Evolutionary conservation across 1,284 basidiomycete genomes (phyloP), one percentile per base, ranked within the genome.

Genomic region (Rhodotorula sp.): DNA sequence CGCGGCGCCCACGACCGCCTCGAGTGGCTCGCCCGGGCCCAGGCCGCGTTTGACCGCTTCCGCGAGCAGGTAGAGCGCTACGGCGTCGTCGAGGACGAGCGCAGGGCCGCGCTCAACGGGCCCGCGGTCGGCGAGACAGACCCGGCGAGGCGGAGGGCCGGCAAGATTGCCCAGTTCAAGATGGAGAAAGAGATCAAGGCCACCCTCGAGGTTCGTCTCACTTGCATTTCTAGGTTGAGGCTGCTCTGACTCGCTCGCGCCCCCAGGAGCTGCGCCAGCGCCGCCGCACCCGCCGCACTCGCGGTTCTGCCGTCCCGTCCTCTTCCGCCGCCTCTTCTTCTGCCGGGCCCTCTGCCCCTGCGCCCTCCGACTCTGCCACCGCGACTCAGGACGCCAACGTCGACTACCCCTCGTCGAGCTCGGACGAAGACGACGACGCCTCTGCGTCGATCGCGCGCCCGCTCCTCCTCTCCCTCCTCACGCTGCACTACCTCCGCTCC

Each of bases 151-250:
- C 85, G 90, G 66, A 83, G 94, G 74, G 92, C 95, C 72, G 81
- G 89, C 52, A 97, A 96, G 83, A 95, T 97, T 74, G 87, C 87
- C 72, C 93, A 94, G 79, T 96, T 88, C 81, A 88, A 88, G 80
- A 86, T 87, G 67, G 92, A 95, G 57, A 95, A 91, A 81, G 89
- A 91, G 65, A 82, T 95, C 45, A 85, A 87, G 64, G 82, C 83
- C 45, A 86, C 86, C 67, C 87, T 96, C 41, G 86, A 91, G 81
- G 91, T 91, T 71, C 63, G 83, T 59, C 74, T 23, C 77, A 77
- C 3, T 50, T 79, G 41, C 61, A 41, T 23, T 44, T 13, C 19
- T 7, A 19, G 13, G 4, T 27, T 27, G 7, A 21, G 14, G 1
- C 12, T 52, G 9, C 14, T 27, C n/a, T 10, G 16, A n/a, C n/a